A percentile compares a stretch with the other conserved stretches of the same genome.
These are phyloP conservation scores for Erythrobasidium hasegawianum DNA, from an alignment of 1,284 basidiomycete genomes.

Conservation along the genomic window DNA sequence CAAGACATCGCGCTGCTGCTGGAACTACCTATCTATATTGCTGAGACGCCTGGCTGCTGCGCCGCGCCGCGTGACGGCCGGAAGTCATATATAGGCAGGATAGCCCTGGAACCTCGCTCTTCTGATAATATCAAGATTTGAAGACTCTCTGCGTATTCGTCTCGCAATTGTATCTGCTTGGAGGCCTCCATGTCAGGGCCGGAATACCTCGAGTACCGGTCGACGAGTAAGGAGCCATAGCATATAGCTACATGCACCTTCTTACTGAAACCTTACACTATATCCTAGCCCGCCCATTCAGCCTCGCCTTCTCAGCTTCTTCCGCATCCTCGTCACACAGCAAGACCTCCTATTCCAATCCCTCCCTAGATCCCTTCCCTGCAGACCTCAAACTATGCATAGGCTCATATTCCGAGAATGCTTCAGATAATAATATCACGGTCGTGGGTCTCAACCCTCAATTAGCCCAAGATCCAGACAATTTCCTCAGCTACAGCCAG, in stretches of 20 bases:
- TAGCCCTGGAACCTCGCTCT: no score
- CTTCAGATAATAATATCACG: conserved; percentile 73
- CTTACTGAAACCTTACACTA: not conserved
- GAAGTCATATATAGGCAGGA: no score
- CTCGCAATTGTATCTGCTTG: no score
- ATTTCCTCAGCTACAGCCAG: conserved; percentile 68
- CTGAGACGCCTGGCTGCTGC: no score
- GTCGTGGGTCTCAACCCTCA: conserved; percentile 60
- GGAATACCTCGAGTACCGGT: conserved; percentile 32
- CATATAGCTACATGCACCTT: not conserved
- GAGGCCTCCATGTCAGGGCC: conserved; percentile 10
- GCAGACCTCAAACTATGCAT: conserved; percentile 57
- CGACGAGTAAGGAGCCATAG: conserved; percentile 3
- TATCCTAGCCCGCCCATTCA: conserved; percentile 17
- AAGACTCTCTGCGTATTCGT: no score
- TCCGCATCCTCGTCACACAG: not conserved
- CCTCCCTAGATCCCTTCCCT: conserved; percentile 25
- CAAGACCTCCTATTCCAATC: not conserved
- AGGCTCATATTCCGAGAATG: conserved; percentile 60
- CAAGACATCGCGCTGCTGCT: no score
- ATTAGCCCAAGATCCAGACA: conserved; percentile 72
- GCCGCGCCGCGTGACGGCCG: no score
- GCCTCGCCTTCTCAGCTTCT: conserved; percentile 23
- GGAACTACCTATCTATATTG: no score
- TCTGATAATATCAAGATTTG: no score